A percentile compares a stretch with the other conserved stretches of the same genome.
These are phyloP conservation scores for Leccinellum rugosiceps DNA, from an alignment of 768 basidiomycete species.

Conservation along the genomic window DNA sequence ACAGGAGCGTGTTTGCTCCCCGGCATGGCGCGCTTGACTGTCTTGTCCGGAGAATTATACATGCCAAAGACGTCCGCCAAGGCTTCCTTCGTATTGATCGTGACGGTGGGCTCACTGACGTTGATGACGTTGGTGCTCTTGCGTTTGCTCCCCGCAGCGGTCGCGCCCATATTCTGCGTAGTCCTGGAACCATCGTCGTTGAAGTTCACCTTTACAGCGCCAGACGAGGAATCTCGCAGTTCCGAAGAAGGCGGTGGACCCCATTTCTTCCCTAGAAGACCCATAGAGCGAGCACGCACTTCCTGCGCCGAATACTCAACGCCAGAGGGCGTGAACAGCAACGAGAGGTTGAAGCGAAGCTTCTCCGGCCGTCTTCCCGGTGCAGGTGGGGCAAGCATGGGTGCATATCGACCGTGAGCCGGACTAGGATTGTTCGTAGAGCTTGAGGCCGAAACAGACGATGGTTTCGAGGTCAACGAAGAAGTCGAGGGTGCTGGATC, in stretches of 20 bases:
- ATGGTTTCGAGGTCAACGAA: constrained; percentile 23
- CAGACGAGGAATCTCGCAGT: constrained; percentile 33
- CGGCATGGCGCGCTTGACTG: constrained; percentile 48
- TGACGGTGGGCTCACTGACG: constrained; percentile 77
- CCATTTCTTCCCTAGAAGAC: constrained; percentile 84
- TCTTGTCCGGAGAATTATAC: constrained; percentile 90
- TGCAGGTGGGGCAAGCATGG: constrained; percentile 67
- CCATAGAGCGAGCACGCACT: constrained; percentile 77
- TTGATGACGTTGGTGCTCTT: constrained; percentile 42
- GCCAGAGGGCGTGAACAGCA: constrained; percentile 73
- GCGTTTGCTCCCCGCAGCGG: constrained; percentile 32
- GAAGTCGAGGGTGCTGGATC: constrained; percentile 32
- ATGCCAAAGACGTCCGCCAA: constrained; percentile 92
- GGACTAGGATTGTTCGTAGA: constrained; percentile 39
- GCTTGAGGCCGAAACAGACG: constrained; percentile 22
- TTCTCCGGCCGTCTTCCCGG: constrained; percentile 73
- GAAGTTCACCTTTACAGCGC: constrained; percentile 49
- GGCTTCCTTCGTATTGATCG: constrained; percentile 96
- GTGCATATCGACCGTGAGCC: constrained; percentile 53
- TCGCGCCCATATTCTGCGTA: constrained; percentile 36
- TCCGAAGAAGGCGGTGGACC: constrained; percentile 54
- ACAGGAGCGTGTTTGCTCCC: constrained; percentile 76
- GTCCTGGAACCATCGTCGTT: constrained; percentile 55
- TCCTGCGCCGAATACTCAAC: constrained; percentile 86
- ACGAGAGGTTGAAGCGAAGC: constrained; percentile 60